Evolutionary conservation across 805 yeast species (phyloP).

Genomic region (Barnettozyma californica): DNA sequence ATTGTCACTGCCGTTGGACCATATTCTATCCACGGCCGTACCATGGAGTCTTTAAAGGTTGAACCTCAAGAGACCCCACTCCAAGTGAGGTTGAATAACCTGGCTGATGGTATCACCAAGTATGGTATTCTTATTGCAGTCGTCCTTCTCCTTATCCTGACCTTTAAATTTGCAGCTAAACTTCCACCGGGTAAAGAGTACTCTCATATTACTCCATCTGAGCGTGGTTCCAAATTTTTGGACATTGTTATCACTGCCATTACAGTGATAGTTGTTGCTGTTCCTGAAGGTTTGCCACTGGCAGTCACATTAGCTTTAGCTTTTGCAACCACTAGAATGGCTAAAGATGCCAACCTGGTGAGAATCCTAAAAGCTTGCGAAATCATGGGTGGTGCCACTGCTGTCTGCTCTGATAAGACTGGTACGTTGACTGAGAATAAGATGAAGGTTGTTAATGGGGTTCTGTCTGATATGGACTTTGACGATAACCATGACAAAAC

Average conservation of each 20-base stretch:
- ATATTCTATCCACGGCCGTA: conserved; percentile 86
- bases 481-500: conserved; percentile 36
- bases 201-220: conserved; percentile 46
- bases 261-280: conserved; percentile 93
- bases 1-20: conserved; percentile 87
- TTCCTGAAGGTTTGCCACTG: conserved; percentile 97
- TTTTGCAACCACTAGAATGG: conserved; percentile 97
- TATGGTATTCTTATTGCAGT: conserved; percentile 85
- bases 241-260: conserved; percentile 86
- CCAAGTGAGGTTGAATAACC: conserved; percentile 70
- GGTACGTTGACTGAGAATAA: conserved; percentile 93
- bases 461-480: conserved; percentile 54
- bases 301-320: conserved; percentile 97
- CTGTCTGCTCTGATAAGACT: conserved; percentile 94
- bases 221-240: conserved; percentile 80
- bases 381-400: conserved; percentile 98
- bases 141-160: conserved; percentile 71
- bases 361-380: conserved; percentile 91
- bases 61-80: conserved; percentile 86
- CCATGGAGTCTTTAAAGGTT: conserved; percentile 71
- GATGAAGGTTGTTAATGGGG: conserved; percentile 85
- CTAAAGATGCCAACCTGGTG: conserved; percentile 92
- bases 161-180: conserved; percentile 65
- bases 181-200: conserved; percentile 48
- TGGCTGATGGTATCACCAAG: conserved; percentile 94